phyloP scores from a whole-genome alignment of 768 basidiomycete genomes.

The Agaricus sinodeliciosus region DNA sequence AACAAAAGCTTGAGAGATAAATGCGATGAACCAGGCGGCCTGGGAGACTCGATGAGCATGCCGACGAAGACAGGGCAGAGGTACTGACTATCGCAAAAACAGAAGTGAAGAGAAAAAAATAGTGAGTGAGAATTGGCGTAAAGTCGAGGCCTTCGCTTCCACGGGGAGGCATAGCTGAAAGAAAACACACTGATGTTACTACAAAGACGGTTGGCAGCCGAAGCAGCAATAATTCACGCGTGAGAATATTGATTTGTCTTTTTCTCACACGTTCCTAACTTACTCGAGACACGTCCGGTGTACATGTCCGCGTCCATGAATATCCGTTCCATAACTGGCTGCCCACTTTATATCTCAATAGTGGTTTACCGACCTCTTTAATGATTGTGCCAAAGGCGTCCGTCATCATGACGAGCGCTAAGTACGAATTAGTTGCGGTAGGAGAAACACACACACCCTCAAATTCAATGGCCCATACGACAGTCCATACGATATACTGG shows the following conservation, averaged over 20 bases:
- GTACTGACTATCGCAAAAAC: constrained; percentile 68
- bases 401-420: constrained; percentile 48
- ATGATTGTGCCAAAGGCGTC: constrained; percentile 51
- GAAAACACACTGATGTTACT: not conserved
- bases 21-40: constrained; percentile 73
- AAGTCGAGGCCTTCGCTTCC: constrained; percentile 72
- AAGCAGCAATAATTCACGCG: constrained; percentile 11
- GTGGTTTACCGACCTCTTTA: constrained; percentile 53
- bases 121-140: constrained; percentile 85
- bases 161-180: constrained; percentile 42
- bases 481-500: too few relatives aligned
- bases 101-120: constrained; percentile 85
- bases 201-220: constrained; percentile 12
- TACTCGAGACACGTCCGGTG: too few relatives aligned
- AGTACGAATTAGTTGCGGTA: too few relatives aligned
- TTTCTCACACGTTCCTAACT: too few relatives aligned
- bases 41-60: constrained; percentile 22
- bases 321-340: too few relatives aligned
- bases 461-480: too few relatives aligned
- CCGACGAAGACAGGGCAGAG: not conserved
- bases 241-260: not conserved
- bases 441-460: too few relatives aligned
- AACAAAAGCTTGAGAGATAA: constrained; percentile 67
- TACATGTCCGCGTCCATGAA: too few relatives aligned
- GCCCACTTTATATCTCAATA: constrained; percentile 36